Evolutionary conservation across 306 rosid species (phyloP).

Genomic region (Ammopiptanthus mongolicus): DNA sequence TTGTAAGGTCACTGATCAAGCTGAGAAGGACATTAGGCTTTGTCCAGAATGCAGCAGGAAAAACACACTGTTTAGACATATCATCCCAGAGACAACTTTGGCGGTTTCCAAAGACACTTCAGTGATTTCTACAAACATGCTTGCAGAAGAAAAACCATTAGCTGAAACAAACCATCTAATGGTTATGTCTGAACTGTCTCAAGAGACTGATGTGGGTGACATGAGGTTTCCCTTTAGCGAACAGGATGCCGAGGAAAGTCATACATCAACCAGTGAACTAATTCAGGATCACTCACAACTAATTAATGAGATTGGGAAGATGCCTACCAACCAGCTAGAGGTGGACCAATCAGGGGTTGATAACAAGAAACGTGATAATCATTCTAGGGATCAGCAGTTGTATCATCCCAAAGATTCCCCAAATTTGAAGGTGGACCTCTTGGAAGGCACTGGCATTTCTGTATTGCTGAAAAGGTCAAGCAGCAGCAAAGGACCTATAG

Average conservation of each 20-base stretch:
- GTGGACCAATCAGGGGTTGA: constrained; percentile 29
- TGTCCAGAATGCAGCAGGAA: constrained; percentile 61
- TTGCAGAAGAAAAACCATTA: constrained; percentile 31
- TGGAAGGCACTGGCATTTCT: constrained; percentile 70
- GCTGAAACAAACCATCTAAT: constrained; percentile 26
- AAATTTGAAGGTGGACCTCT: constrained; percentile 36
- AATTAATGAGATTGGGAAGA: constrained; percentile 37
- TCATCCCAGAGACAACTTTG: constrained; percentile 26
- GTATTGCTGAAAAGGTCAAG: constrained; percentile 58
- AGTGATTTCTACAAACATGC: constrained; percentile 10
- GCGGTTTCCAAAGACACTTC: constrained; percentile 25
- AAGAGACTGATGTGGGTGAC: constrained; percentile 26
- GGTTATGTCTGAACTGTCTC: constrained; percentile 30
- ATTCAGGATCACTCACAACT: constrained; percentile 28
- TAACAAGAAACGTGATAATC: constrained; percentile 18
- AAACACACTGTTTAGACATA: constrained; percentile 29
- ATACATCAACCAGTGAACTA: constrained; percentile 30
- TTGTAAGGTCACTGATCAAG: constrained; percentile 27
- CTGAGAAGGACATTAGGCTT: constrained; percentile 32
- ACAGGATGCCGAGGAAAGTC: constrained; percentile 29
- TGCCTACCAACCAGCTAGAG: constrained; percentile 28
- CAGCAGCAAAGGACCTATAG: constrained; percentile 60
- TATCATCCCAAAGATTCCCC: constrained; percentile 29
- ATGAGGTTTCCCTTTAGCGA: constrained; percentile 30
- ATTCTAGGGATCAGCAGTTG: constrained; percentile 29